Percentiles rank a stretch among this genome's conserved stretches.
Evolutionary conservation across 768 basidiomycete genomes (phyloP).

Genomic region (Chalciporus sphaerocephalus): DNA sequence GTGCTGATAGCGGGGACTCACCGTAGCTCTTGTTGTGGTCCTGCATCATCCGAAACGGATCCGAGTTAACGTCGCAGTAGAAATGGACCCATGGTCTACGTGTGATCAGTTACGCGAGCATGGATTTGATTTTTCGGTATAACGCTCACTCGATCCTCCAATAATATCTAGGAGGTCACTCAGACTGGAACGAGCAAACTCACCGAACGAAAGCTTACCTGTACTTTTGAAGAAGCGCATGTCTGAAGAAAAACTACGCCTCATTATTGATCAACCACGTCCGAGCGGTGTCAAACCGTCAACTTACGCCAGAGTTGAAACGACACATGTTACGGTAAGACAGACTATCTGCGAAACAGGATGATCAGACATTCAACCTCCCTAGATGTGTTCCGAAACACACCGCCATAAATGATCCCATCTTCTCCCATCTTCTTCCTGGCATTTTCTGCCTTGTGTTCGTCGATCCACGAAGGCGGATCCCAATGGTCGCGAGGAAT

Average conservation of each 20-base stretch:
- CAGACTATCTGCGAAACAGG: constrained; percentile 6
- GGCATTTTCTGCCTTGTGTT: constrained; percentile 49
- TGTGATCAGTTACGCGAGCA: constrained; percentile 11
- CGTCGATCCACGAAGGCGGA: constrained; percentile 71
- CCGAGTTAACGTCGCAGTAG: constrained; percentile 47
- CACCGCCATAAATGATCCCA: constrained; percentile 48
- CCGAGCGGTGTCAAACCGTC: not conserved
- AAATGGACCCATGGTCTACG: constrained; percentile 47
- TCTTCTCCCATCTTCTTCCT: constrained; percentile 49
- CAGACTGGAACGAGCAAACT: not conserved
- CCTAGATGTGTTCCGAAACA: constrained; percentile 7
- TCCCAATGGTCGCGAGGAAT: constrained; percentile 63
- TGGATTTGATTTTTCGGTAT: constrained; percentile 35
- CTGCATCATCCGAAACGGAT: constrained; percentile 57
- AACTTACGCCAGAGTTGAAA: constrained; percentile 63
- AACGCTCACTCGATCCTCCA: constrained; percentile 27
- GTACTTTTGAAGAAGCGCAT: constrained; percentile 27
- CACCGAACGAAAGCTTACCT: constrained; percentile 15
- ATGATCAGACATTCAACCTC: not conserved
- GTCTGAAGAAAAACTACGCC: constrained; percentile 48
- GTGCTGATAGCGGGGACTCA: constrained; percentile 4
- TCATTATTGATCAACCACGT: not conserved
- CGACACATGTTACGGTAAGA: constrained; percentile 73
- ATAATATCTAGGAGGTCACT: constrained; percentile 20
- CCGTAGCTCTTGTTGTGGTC: constrained; percentile 53